A percentile compares a stretch with the other conserved stretches of the same genome.
Evolutionary conservation across 2,329 filamentous ascomycete genomes (phyloP).

Genomic region (Pseudogymnoascus sp.): DNA sequence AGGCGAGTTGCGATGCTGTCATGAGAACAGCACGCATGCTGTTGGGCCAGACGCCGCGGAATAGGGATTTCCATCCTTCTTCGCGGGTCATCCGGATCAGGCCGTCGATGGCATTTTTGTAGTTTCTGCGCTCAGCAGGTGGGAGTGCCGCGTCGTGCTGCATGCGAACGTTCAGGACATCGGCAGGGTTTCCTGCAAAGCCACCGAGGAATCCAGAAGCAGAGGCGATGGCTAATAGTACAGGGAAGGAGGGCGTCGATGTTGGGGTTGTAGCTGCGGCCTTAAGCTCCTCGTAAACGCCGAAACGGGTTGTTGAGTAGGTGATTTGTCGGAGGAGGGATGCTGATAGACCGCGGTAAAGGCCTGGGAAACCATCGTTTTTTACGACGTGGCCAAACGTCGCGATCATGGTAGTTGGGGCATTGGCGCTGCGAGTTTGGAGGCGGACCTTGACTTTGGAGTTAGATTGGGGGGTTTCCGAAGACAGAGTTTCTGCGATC

Average conservation of each 20-base stretch:
- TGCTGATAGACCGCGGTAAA: constrained; percentile 89
- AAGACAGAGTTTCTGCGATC: constrained; percentile 23
- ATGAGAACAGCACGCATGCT: constrained; percentile 75
- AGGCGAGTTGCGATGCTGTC: constrained; percentile 78
- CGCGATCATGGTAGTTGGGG: constrained; percentile 72
- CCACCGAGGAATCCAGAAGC: constrained; percentile 83
- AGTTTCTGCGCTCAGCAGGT: constrained; percentile 67
- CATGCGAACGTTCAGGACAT: constrained; percentile 97
- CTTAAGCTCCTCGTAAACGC: constrained; percentile 93
- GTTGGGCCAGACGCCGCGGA: constrained; percentile 82
- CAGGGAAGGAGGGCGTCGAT: constrained; percentile 57
- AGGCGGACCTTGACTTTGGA: constrained; percentile 60
- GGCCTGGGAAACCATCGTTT: constrained; percentile 65
- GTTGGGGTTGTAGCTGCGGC: constrained; percentile 49
- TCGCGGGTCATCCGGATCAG: constrained; percentile 78
- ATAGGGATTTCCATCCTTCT: constrained; percentile 70
- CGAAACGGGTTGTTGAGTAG: constrained; percentile 94
- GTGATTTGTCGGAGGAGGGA: constrained; percentile 89
- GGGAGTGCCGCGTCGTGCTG: constrained; percentile 84
- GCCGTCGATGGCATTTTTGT: constrained; percentile 82
- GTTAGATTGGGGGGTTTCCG: background rate
- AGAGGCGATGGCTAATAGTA: constrained; percentile 76
- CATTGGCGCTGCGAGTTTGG: constrained; percentile 72
- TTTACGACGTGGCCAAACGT: constrained; percentile 79
- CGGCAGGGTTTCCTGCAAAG: constrained; percentile 85